These are phyloP conservation scores for Tubosaeta brunneosetosa DNA, from an alignment of 768 basidiomycete genomes.

Conservation along the genomic window DNA sequence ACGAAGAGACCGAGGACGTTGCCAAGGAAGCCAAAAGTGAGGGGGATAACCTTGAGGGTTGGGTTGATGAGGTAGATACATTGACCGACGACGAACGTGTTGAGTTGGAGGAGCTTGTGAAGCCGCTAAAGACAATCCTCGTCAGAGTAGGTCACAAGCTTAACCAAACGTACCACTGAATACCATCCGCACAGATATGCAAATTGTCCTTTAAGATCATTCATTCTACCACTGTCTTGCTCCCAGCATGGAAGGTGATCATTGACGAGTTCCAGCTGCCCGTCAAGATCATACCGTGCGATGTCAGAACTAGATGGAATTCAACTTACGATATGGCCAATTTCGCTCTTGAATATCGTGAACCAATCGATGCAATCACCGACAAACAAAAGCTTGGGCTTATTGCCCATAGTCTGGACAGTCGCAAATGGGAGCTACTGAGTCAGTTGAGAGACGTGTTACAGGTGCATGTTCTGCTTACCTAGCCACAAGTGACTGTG, in stretches of 20 bases:
- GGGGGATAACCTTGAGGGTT: constrained; percentile 6
- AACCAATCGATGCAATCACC: too few relatives aligned
- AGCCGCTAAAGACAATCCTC: constrained; percentile 4
- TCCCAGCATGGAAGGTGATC: constrained; percentile 16
- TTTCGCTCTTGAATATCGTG: background rate
- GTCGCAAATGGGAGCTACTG: constrained; percentile 32
- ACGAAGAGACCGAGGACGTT: constrained; percentile 16
- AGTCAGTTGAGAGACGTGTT: too few relatives aligned
- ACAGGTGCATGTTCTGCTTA: background rate
- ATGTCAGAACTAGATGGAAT: constrained; percentile 13
- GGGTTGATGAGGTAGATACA: constrained; percentile 15
- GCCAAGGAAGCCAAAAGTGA: too few relatives aligned
- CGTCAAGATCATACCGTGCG: background rate
- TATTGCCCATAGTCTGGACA: too few relatives aligned
- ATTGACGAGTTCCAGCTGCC: background rate
- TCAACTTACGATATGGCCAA: constrained; percentile 19
- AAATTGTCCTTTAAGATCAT: constrained; percentile 21
- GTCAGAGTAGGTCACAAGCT: constrained; percentile 3
- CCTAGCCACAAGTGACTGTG: background rate
- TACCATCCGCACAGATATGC: background rate
- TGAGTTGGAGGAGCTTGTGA: background rate
- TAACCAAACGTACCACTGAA: background rate
- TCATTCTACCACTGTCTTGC: constrained; percentile 15
- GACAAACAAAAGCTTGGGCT: too few relatives aligned
- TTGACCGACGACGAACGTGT: constrained; percentile 12